phyloP scores from a whole-genome alignment of 345 rosid genomes.

The Sisymbrium altissimum region DNA sequence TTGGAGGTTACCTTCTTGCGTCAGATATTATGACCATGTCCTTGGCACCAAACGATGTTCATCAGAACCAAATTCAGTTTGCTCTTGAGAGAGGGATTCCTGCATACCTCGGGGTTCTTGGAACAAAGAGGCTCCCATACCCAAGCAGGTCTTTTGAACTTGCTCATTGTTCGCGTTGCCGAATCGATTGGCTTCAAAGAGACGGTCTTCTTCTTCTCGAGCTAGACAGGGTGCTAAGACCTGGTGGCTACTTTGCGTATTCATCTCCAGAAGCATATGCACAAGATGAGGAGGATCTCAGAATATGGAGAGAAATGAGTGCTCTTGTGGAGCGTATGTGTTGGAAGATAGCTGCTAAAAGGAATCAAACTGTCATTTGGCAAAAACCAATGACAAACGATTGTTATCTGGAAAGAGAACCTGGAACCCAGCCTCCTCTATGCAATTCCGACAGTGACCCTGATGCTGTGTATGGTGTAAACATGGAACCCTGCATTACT shows the following conservation, averaged over 20 bases:
- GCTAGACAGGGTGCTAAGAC: constrained; percentile 89
- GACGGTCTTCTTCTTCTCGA: constrained; percentile 97
- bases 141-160: constrained; percentile 98
- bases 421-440: constrained; percentile 87
- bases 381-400: constrained; percentile 90
- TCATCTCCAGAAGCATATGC: constrained; percentile 99
- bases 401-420: constrained; percentile 76
- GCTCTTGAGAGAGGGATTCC: constrained; percentile 99
- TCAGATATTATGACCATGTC: constrained; percentile 90
- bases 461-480: constrained; percentile 81
- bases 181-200: constrained; percentile 99
- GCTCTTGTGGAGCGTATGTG: constrained; percentile 91
- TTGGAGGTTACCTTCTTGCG: constrained; percentile 91
- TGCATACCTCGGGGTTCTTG: constrained; percentile 92
- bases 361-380: constrained; percentile 96
- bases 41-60: constrained; percentile 98
- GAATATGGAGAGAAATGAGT: constrained; percentile 97
- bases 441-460: constrained; percentile 86
- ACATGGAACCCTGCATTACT: constrained; percentile 89
- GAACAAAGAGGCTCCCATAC: constrained; percentile 95
- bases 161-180: constrained; percentile 96
- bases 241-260: constrained; percentile 97
- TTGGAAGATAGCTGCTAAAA: constrained; percentile 88
- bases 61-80: constrained; percentile 98
- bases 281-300: constrained; percentile 94